phyloP scores from a whole-genome alignment of 352 stramenopile genomes.

The Pythium dissotocum region DNA sequence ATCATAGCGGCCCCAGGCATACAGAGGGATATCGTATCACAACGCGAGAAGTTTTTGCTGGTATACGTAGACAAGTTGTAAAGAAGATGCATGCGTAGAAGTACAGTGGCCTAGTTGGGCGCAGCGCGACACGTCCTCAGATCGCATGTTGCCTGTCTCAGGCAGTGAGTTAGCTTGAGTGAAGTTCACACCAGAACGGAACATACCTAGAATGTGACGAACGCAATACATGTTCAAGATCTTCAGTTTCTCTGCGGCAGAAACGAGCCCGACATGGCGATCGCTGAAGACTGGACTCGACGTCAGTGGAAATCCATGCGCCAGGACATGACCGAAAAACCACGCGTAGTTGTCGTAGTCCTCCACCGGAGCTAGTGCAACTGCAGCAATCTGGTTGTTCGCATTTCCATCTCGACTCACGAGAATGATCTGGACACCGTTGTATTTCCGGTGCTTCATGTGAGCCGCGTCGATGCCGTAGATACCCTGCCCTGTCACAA shows the following conservation, averaged over 20 bases:
- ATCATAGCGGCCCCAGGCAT: too few species aligned
- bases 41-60: too few species aligned
- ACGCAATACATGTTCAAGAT: constrained; percentile 27
- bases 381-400: constrained; percentile 23
- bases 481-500: constrained; percentile 9
- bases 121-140: too few species aligned
- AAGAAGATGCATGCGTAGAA: too few species aligned
- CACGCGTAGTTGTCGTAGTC: constrained; percentile 26
- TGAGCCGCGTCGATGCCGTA: constrained; percentile 30
- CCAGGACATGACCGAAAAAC: constrained; percentile 18
- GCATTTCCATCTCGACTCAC: constrained; percentile 31
- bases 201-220: constrained; percentile 22
- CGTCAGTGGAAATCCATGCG: constrained; percentile 19
- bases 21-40: too few species aligned
- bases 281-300: constrained; percentile 23
- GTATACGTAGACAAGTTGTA: too few species aligned
- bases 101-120: too few species aligned
- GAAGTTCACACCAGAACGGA: constrained; percentile 3
- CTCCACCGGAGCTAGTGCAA: constrained; percentile 20
- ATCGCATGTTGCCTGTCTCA: constrained; percentile 23
- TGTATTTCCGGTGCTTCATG: constrained; percentile 36
- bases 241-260: neutral
- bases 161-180: too few species aligned
- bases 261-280: constrained; percentile 20
- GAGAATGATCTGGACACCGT: constrained; percentile 26